A percentile compares a stretch with the other conserved stretches of the same genome.
Evolutionary conservation across 2,329 filamentous ascomycete species (phyloP).

Genomic region (Penicillium sp.): DNA sequence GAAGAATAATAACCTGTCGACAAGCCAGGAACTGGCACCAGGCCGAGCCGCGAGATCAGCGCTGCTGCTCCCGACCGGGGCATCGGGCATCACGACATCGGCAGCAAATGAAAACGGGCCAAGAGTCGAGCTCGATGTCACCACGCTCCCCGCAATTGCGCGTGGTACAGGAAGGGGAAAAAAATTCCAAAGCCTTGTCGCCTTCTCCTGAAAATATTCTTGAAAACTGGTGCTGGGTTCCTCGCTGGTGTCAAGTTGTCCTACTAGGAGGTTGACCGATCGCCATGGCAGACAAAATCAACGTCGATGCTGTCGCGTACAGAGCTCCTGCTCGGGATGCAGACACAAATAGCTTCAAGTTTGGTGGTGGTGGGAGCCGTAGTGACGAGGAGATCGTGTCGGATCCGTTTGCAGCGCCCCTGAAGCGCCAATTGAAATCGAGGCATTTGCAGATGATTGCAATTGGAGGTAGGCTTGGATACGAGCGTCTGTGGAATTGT

Average conservation of each 20-base stretch:
- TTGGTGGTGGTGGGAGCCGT: neutral
- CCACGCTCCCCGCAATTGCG: constrained; percentile 2
- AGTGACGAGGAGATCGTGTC: constrained; percentile 6
- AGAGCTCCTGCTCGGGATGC: too few relatives aligned
- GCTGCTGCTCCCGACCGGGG: neutral
- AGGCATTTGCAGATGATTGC: constrained; percentile 66
- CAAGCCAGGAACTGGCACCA: too few relatives aligned
- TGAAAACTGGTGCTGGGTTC: too few relatives aligned
- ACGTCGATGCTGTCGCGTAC: neutral
- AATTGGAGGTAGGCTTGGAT: constrained; percentile 57
- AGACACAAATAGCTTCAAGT: too few relatives aligned
- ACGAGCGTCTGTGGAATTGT: constrained; percentile 31
- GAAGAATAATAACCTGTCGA: too few relatives aligned
- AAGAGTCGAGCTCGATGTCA: neutral
- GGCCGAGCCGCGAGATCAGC: constrained; percentile 5
- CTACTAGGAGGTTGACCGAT: too few relatives aligned
- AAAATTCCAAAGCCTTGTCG: too few relatives aligned
- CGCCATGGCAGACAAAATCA: too few relatives aligned
- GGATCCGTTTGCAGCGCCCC: constrained; percentile 25
- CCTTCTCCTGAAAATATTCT: too few relatives aligned
- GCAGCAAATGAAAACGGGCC: constrained; percentile 20
- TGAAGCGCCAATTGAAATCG: constrained; percentile 51
- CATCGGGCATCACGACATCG: constrained; percentile 30
- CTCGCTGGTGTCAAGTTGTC: too few relatives aligned
- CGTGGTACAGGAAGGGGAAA: too few relatives aligned